Evolutionary conservation across 225 moss, liverwort and hornwort genomes (phyloP), one percentile per base, ranked within the genome.

Genomic region (Pleurozium schreberi): DNA sequence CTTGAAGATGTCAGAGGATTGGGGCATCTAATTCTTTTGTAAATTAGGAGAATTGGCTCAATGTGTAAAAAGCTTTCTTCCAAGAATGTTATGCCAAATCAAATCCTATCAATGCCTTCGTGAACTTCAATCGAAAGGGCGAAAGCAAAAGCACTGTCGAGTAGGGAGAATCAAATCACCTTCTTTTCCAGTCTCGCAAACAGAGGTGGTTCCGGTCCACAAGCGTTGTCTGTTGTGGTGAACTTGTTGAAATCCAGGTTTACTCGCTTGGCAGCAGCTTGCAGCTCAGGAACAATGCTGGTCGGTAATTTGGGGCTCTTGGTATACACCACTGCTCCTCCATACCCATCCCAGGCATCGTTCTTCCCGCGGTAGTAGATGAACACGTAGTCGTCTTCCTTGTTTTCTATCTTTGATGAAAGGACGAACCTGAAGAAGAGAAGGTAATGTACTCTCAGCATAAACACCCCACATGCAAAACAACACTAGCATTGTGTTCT

Each of bases 341-440:
- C 98, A 90, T 99, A 99, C 16, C 98, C 98, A 86, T 99, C 98
- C 98, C 98, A 99, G 26, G 98, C 98, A 85, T 99, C 98, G 89
- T 99, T 99, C 68, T 91, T 95, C 70, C 98, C 98, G 88, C 98
- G 94, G 89, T 99, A 99, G 87, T 94, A 99, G 64, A 99, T 74
- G 77, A 99, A 99, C 57, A 92, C 91, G 84, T 92, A 97, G 87
- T 99, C 98, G 89, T 97, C 97, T 67, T 92, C 88, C 87, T 93
- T 91, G 66, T 94, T 92, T 77, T 99, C 90, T 69, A 93, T 95
- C 87, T 84, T 95, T 36, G 97, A 94, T 43, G 95, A 85, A 10
- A 96, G 90, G 80, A 99, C 82, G 84, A 90, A 99, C 98, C 98
- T 98, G 92, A 89, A 83, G 62, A 84, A 85, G 30, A 43, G 7